Base-by-base conservation (phyloP, 345 rosid species). In the Gynandropsis gynandra region DNA sequence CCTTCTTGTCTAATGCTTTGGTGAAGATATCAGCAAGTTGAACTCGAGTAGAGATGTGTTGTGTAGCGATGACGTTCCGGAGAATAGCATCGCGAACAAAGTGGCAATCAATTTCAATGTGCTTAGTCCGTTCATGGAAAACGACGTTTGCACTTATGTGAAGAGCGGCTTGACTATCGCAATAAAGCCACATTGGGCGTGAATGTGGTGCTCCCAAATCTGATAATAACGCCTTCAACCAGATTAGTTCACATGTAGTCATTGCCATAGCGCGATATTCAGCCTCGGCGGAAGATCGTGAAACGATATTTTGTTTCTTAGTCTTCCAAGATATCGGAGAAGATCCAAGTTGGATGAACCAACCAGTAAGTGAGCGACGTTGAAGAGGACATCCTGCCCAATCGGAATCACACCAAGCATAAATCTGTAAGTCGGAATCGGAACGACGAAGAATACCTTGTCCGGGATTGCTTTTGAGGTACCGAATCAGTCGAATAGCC, bases 61-160 rank as follows among this genome's bases (percentile, higher is more conserved):
- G 29, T 5, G 29, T 24, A 24, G 29, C 2, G 29, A 24, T 24
- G 2, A 2, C 4, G 2, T 5, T 2, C 2, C 4, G 5, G 29
- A 2, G 2, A 5, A 24, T 24, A 24, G 2, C 4, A 8, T 47
- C 8, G 1, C 36, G 36, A 2, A 24, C 10, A 24, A 24, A 21
- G 14, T 47, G 52, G 11, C 52, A 47, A 9, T 47, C 36, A 0
- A 47, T 16, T 12, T 47, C 36, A 24, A 47, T 47, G 8, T 47
- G 52, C 16, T 47, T 47, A 1, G 52, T 21, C 0, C 52, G 8
- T n/a, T 47, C 52, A 11, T 47, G 52, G 9, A 20, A 47, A 14
- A 47, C 36, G 7, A 16, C 33, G 20, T 47, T 47, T 0, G 15
- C 9, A 24, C 16, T 9, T 2, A 47, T 20, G 4, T 47, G 52